Conservation (phyloP, 2,329 filamentous ascomycete genomes). For the Trichoderma koningiopsis region DNA sequence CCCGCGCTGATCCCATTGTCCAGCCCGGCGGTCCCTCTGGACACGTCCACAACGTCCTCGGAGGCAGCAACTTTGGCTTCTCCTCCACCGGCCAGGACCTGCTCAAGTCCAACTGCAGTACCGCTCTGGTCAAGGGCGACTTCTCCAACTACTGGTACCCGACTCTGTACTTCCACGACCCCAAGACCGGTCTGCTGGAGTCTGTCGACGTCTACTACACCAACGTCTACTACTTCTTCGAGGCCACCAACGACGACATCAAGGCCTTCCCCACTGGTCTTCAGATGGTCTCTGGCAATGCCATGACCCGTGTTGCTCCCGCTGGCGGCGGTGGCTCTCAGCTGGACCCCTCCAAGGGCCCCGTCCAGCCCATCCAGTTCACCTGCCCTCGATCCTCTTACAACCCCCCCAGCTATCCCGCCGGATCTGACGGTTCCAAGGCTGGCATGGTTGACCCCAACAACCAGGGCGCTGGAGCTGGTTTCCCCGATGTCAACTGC, state of each 20-base stretch:
- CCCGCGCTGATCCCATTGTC: conserved; percentile 69
- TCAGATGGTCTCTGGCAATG: conserved; percentile 70
- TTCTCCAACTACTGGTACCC: conserved; percentile 79
- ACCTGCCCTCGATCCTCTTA: conserved; percentile 61
- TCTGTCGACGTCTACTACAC: conserved; percentile 71
- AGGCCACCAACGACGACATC: conserved; percentile 65
- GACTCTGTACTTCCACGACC: conserved; percentile 66
- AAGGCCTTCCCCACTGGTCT: conserved; percentile 70
- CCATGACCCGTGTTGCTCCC: conserved; percentile 60
- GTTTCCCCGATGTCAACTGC: conserved; percentile 73
- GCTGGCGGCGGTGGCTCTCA: conserved; percentile 51
- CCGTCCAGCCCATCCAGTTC: conserved; percentile 58
- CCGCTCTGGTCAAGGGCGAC: conserved; percentile 68
- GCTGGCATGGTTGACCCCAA: conserved; percentile 58
- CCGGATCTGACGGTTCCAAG: conserved; percentile 55
- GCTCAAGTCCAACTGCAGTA: conserved; percentile 66
- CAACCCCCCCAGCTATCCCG: conserved; percentile 53
- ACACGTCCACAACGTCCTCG: conserved; percentile 73
- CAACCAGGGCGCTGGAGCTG: conserved; percentile 59
- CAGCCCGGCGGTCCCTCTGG: conserved; percentile 57
- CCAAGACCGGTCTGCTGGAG: conserved; percentile 63
- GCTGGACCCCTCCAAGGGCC: conserved; percentile 54
- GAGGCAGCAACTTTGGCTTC: conserved; percentile 67
- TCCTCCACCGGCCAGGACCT: conserved; percentile 63
- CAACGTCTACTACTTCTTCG: conserved; percentile 77